Evolutionary conservation across 106 monocot genomes (phyloP), one percentile per base, ranked within the genome.

Genomic region (Alisma plantagoaquatica): DNA sequence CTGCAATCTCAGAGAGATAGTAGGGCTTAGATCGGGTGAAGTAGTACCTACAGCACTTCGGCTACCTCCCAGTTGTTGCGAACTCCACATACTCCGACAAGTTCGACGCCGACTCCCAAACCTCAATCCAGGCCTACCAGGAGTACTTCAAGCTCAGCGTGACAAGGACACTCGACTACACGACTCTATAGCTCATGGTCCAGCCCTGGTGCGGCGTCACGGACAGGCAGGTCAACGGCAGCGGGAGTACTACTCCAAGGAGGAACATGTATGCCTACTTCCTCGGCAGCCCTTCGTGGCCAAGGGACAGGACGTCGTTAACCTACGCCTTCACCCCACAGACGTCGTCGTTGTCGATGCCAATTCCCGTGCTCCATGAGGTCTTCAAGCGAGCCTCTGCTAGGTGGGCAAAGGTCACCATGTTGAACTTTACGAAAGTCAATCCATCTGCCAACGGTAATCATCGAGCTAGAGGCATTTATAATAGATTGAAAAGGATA

Each of bases 171-270:
- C 81, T 96, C 27, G 96, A 96, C 68, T 21, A 14, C 3, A 11
- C 59, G 49, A 96, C 96, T 47, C 22, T 96, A 47, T 51, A 61
- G 22, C 53, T 75, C 60, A 67, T 96, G 70, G 51, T 73, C 38
- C 28, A 43, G 22, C 96, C 96, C 0, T 78, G 96, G 18, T 96
- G 96, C 68, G 89, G 96, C 41, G 69, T 96, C 38, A 51, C 96
- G 10, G 96, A 96, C 63, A 32, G 81, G 12, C 57, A 73, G 62
- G 78, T 81, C 64, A 68, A 66, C 33, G 71, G 73, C n/a, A n/a
- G n/a, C n/a, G n/a, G n/a, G n/a, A n/a, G n/a, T 2, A 41, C 62
- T 8, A 15, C 18, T 15, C 76, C 12, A 52, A 77, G 89, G 32
- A 68, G 91, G 14, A 50, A 70, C 46, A 73, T 96, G 52, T 96